Percentiles rank a stretch among this genome's conserved stretches.
phyloP scores from a whole-genome alignment of 305 asterid genomes.

The Solanum hybrid region DNA sequence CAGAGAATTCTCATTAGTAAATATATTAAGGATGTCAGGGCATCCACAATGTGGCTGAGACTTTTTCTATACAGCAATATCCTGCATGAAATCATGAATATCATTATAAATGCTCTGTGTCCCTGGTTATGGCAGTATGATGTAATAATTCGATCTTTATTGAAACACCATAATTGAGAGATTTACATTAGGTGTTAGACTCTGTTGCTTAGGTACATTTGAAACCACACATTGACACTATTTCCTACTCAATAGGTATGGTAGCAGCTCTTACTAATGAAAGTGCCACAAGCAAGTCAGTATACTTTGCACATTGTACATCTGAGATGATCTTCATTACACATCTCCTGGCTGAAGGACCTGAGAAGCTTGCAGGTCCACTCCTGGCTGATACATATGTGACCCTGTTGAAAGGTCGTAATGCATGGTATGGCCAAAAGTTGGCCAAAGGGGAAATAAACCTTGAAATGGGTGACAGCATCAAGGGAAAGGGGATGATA shows the following conservation, averaged over 20 bases:
- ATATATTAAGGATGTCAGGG: not conserved
- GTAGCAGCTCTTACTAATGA: slow-evolving; percentile 87
- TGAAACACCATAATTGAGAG: not conserved
- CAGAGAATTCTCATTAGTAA: not conserved
- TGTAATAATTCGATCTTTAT: not conserved
- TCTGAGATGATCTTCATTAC: slow-evolving; percentile 95
- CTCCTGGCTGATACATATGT: slow-evolving; percentile 88
- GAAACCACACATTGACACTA: not conserved
- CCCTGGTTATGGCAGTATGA: not conserved
- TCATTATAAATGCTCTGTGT: not conserved
- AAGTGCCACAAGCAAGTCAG: slow-evolving; percentile 94
- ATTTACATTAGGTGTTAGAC: not conserved
- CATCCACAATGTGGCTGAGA: not conserved
- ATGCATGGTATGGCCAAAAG: slow-evolving; percentile 89
- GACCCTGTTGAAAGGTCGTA: slow-evolving; percentile 87
- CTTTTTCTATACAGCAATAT: not conserved
- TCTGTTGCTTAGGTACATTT: not conserved
- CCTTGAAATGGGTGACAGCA: slow-evolving; percentile 91
- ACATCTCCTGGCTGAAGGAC: slow-evolving; percentile 85
- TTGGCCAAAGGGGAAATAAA: slow-evolving; percentile 72
- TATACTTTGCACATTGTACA: slow-evolving; percentile 87
- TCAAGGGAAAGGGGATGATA: slow-evolving; percentile 96
- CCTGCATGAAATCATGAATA: not conserved
- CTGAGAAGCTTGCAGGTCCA: slow-evolving; percentile 91
- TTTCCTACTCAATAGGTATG: slow-evolving; percentile 51